Conservation (phyloP, 73 alveolate genomes). For the Diophrys sp. region DNA sequence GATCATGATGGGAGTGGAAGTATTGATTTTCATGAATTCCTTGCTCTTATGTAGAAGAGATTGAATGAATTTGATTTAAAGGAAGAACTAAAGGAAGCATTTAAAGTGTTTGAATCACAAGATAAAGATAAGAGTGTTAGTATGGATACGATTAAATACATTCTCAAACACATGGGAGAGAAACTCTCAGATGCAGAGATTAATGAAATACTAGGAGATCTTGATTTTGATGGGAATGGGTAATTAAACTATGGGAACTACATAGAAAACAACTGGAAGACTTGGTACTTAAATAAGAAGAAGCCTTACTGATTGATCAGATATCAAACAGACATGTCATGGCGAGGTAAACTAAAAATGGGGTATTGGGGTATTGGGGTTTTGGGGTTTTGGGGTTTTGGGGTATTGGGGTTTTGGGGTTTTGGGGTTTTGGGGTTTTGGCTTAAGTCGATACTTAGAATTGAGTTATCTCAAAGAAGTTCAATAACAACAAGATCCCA, state of each 20-base stretch:
- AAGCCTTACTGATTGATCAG: no score
- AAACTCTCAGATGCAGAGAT: slow-evolving; percentile 63
- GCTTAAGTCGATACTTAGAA: neutral
- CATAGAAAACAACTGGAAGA: no score
- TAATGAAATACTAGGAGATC: slow-evolving; percentile 82
- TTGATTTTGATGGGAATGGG: slow-evolving; percentile 95
- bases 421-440: no score
- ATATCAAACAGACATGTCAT: no score
- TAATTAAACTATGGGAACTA: slow-evolving; percentile 82
- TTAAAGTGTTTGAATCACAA: slow-evolving; percentile 80
- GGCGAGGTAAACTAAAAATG: no score
- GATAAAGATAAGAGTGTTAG: slow-evolving; percentile 75
- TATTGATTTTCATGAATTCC: slow-evolving; percentile 62
- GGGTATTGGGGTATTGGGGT: no score
- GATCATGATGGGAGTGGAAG: slow-evolving; percentile 67
- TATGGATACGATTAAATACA: slow-evolving; percentile 53
- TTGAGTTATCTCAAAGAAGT: neutral
- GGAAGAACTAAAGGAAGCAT: slow-evolving; percentile 88
- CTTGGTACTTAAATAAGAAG: no score
- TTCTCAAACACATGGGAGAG: slow-evolving; percentile 65
- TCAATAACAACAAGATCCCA: neutral
- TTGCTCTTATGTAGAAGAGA: slow-evolving; percentile 69
- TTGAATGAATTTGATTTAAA: slow-evolving; percentile 89
- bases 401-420: no score
- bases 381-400: no score